These are phyloP conservation scores for Torulaspora quercuum DNA, from an alignment of 805 yeast genomes.

Conservation along the genomic window DNA sequence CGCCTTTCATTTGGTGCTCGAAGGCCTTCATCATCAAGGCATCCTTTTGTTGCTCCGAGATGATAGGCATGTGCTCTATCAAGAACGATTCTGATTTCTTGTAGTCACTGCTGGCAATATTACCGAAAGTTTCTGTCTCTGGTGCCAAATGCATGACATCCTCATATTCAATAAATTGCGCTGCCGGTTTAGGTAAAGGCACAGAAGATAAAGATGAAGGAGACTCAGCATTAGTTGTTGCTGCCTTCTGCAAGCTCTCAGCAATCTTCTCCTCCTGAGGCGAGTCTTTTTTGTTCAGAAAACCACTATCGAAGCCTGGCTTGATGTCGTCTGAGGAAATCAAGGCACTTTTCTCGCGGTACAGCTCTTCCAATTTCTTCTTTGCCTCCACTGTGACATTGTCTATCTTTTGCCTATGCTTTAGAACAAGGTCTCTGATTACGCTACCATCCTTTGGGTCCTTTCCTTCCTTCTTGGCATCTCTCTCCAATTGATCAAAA, in stretches of 20 bases:
- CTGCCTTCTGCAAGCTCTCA: slow-evolving; percentile 10
- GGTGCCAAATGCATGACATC: slow-evolving; percentile 56
- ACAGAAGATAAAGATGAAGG: slow-evolving; percentile 32
- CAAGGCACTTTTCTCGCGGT: slow-evolving; percentile 65
- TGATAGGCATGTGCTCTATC: slow-evolving; percentile 59
- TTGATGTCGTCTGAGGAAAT: slow-evolving; percentile 89
- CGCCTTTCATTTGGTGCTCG: slow-evolving; percentile 68
- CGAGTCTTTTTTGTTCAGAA: slow-evolving; percentile 57
- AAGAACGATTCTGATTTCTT: slow-evolving; percentile 51
- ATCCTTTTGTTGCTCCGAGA: slow-evolving; percentile 83
- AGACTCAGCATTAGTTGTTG: slow-evolving; percentile 20
- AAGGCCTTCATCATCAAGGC: slow-evolving; percentile 91
- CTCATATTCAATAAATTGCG: slow-evolving; percentile 33
- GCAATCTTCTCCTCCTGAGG: slow-evolving; percentile 17
- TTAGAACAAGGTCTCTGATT: slow-evolving; percentile 38
- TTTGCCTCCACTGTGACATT: slow-evolving; percentile 61
- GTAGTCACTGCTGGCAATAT: slow-evolving; percentile 49
- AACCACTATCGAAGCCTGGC: slow-evolving; percentile 86
- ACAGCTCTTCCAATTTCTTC: slow-evolving; percentile 61
- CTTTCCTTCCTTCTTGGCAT: slow-evolving; percentile 47
- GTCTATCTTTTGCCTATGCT: slow-evolving; percentile 70
- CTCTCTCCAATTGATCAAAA: slow-evolving; percentile 68
- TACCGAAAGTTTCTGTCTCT: slow-evolving; percentile 63
- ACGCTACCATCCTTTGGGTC: slow-evolving; percentile 42
- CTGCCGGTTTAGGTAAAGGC: slow-evolving; percentile 21